phyloP scores from a whole-genome alignment of 2,329 filamentous ascomycete genomes.

The Fusarium scirpi region DNA sequence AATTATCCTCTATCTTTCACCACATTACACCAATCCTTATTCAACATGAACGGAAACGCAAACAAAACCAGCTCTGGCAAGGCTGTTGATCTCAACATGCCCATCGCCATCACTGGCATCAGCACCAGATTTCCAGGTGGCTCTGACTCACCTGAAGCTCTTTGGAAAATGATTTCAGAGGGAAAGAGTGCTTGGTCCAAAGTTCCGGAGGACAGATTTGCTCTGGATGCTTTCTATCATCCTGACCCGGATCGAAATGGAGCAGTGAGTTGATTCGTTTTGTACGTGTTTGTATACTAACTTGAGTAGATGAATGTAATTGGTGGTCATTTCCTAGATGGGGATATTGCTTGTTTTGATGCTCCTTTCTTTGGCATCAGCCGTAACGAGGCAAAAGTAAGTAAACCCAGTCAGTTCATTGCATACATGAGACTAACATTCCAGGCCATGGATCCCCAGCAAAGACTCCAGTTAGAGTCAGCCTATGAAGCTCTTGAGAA shows the following conservation, averaged over 20 bases:
- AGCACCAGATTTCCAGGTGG: neutral
- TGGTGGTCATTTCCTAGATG: neutral
- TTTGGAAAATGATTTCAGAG: neutral
- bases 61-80: neutral
- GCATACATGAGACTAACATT: neutral
- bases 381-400: neutral
- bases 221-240: neutral
- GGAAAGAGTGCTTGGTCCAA: neutral
- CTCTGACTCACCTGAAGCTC: neutral
- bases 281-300: neutral
- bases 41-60: conserved; percentile 13
- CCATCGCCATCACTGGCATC: conserved; percentile 1
- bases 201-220: neutral
- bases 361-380: neutral
- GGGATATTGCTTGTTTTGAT: neutral
- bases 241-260: neutral
- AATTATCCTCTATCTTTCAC: neutral
- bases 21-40: neutral
- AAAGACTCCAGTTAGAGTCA: neutral
- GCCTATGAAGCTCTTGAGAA: neutral
- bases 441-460: neutral
- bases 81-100: neutral
- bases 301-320: neutral
- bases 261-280: neutral
- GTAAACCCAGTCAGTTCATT: neutral